Conservation (phyloP, 2,329 filamentous ascomycete species). For the Alternaria angustiovoidea region DNA sequence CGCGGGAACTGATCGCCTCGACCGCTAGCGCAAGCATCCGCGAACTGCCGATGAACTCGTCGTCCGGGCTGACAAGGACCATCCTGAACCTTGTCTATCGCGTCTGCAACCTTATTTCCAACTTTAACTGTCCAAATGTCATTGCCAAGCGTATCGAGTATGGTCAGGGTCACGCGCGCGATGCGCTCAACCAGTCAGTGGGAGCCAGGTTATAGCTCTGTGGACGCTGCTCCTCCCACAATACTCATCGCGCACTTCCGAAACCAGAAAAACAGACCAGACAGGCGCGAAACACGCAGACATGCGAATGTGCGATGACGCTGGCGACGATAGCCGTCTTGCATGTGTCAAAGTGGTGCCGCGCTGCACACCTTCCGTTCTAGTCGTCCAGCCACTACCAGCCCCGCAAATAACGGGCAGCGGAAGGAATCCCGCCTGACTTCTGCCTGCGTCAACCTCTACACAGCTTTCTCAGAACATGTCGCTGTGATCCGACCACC, state of each 20-base stretch:
- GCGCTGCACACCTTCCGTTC: slow-evolving; percentile 16
- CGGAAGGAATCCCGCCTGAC: slow-evolving; percentile 22
- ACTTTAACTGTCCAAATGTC: background rate
- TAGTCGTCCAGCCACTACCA: slow-evolving; percentile 17
- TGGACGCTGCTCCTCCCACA: background rate
- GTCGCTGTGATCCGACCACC: slow-evolving; percentile 13
- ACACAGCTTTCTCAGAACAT: slow-evolving; percentile 10
- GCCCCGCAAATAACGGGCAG: slow-evolving; percentile 21
- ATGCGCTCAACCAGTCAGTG: background rate
- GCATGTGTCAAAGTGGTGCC: slow-evolving; percentile 9
- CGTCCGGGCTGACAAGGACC: slow-evolving; percentile 3
- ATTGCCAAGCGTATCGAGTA: background rate
- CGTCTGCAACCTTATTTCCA: slow-evolving; percentile 11
- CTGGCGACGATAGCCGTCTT: slow-evolving; percentile 3
- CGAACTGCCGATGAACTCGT: slow-evolving; percentile 7
- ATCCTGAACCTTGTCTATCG: background rate
- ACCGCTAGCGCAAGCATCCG: slow-evolving; percentile 5
- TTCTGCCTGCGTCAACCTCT: slow-evolving; percentile 13
- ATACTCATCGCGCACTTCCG: background rate
- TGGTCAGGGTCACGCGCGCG: background rate
- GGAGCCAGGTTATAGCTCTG: background rate
- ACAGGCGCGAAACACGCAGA: background rate
- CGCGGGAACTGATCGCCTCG: background rate
- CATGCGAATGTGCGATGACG: background rate
- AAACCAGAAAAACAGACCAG: background rate